These are phyloP conservation scores for Moringa oleifera DNA, from an alignment of 345 rosid genomes.

Conservation along the genomic window DNA sequence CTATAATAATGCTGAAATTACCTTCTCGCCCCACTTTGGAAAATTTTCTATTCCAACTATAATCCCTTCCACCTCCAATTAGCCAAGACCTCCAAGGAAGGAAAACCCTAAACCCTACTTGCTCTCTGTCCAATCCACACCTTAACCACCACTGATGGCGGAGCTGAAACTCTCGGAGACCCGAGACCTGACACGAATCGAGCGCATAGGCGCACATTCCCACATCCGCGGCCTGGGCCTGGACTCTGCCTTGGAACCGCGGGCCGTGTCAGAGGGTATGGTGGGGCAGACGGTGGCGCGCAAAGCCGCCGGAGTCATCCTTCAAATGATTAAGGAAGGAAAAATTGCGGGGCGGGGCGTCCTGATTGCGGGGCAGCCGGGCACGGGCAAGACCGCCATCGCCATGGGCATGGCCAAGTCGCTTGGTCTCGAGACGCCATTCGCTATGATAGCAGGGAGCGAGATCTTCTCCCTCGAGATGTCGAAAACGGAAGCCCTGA, in stretches of 20 bases:
- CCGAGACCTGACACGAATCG: conserved; percentile 86
- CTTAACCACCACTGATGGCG: conserved; percentile 37
- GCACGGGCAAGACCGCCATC: conserved; percentile 92
- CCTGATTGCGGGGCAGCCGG: conserved; percentile 92
- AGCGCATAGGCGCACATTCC: conserved; percentile 94
- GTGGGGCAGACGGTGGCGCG: conserved; percentile 79
- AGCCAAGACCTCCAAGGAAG: too few relatives aligned
- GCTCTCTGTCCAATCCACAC: background rate
- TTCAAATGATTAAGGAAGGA: conserved; percentile 87
- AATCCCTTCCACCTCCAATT: too few relatives aligned
- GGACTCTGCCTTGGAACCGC: conserved; percentile 82
- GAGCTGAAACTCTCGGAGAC: conserved; percentile 72
- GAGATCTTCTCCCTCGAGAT: conserved; percentile 90
- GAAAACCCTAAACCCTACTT: background rate
- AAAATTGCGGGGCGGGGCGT: conserved; percentile 89
- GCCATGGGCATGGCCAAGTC: conserved; percentile 99
- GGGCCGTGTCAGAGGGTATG: conserved; percentile 87
- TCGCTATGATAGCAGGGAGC: conserved; percentile 83
- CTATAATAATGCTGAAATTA: too few relatives aligned
- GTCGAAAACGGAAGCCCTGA: conserved; percentile 93
- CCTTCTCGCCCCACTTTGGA: too few relatives aligned
- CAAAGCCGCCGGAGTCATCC: conserved; percentile 90
- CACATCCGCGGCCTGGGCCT: conserved; percentile 94
- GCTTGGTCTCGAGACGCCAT: conserved; percentile 88
- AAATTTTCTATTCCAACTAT: too few relatives aligned